phyloP scores from a whole-genome alignment of 2,329 filamentous ascomycete species.

The Cordyceps tenuipes region DNA sequence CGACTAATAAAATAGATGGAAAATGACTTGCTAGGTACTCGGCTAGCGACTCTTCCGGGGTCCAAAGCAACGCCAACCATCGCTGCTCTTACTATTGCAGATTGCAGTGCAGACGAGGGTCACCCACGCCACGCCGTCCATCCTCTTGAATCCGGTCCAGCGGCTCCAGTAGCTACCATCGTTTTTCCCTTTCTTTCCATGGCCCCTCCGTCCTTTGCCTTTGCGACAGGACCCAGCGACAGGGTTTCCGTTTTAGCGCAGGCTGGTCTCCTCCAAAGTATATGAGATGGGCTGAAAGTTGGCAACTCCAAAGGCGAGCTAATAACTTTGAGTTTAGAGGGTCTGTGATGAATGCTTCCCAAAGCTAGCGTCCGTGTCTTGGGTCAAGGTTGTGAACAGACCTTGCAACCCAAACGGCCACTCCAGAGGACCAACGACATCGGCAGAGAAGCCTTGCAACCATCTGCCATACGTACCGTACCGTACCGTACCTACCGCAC shows the following conservation, averaged over 20 bases:
- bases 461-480: neutral
- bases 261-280: neutral
- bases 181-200: neutral
- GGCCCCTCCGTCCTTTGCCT: neutral
- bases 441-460: neutral
- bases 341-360: neutral
- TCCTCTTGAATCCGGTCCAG: neutral
- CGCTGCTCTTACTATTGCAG: slow-evolving; percentile 1
- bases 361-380: neutral
- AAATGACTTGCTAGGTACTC: neutral
- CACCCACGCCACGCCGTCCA: neutral
- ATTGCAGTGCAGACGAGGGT: slow-evolving; percentile 1
- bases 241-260: neutral
- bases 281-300: slow-evolving; percentile 5
- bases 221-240: neutral
- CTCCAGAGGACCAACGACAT: neutral
- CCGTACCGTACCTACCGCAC: too few relatives aligned
- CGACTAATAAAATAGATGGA: neutral
- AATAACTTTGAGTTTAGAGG: neutral
- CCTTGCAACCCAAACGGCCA: neutral
- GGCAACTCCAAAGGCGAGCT: slow-evolving; percentile 3
- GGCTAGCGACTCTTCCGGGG: neutral
- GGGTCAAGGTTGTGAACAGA: neutral
- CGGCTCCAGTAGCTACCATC: neutral
- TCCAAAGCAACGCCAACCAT: neutral